These are phyloP conservation scores for Cryptosporidium viatorum DNA, from an alignment of 169 alveolate genomes.

Conservation along the genomic window DNA sequence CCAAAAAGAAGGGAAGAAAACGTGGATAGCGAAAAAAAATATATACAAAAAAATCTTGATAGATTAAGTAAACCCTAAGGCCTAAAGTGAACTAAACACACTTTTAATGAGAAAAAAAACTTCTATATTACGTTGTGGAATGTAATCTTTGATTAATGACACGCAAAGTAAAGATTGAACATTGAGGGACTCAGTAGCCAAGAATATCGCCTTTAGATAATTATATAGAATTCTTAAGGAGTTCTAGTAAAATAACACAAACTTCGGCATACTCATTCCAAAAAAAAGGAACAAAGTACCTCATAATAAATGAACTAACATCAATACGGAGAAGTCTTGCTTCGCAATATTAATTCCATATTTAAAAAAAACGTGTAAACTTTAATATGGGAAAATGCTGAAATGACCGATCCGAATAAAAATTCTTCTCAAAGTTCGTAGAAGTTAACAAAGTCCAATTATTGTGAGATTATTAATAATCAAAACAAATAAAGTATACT, in stretches of 20 bases:
- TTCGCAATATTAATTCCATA: no score
- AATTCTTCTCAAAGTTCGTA: no score
- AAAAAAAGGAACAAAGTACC: no score
- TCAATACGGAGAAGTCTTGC: no score
- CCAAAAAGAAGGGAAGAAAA: neutral
- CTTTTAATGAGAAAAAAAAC: neutral
- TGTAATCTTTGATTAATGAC: neutral
- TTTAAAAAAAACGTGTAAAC: no score
- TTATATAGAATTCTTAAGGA: no score
- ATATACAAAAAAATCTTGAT: neutral
- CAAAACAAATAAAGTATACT: neutral
- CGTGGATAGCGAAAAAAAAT: neutral
- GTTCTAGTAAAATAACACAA: no score
- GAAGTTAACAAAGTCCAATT: neutral
- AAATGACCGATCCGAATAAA: no score
- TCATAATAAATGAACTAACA: no score
- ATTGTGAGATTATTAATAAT: neutral
- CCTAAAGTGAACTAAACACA: neutral
- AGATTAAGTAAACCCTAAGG: neutral
- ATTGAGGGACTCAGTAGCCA: neutral
- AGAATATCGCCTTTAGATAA: no score
- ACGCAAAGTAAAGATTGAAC: neutral
- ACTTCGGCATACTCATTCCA: no score
- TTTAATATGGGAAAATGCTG: neutral
- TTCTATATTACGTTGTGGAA: no score